Conservation (phyloP, 2,329 filamentous ascomycete species). For the Talaromyces funiculosus region DNA sequence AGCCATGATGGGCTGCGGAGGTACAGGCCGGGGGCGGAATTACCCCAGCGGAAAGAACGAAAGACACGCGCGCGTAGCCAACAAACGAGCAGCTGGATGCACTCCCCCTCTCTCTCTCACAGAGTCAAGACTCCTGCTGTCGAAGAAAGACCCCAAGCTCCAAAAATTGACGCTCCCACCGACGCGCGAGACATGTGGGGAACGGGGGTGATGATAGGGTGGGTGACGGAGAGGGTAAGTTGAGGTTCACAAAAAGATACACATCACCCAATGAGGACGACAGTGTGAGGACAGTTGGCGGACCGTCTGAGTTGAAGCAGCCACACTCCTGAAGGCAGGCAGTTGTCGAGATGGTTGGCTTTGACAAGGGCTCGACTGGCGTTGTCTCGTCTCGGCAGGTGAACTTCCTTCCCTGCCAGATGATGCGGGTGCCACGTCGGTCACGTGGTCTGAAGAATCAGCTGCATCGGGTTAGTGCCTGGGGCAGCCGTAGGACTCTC, state of each 20-base stretch:
- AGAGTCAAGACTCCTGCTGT: conserved; percentile 22
- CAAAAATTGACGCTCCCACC: conserved; percentile 35
- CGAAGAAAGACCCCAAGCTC: conserved; percentile 26
- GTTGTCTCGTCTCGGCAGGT: conserved; percentile 13
- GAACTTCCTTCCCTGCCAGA: conserved; percentile 13
- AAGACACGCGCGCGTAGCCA: conserved; percentile 12
- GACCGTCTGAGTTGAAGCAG: conserved; percentile 6
- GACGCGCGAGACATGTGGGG: conserved; percentile 43
- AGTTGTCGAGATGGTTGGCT: not conserved
- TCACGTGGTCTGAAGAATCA: conserved; percentile 12
- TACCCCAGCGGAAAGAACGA: not conserved
- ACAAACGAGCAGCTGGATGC: conserved; percentile 12
- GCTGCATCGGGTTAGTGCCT: conserved; percentile 7
- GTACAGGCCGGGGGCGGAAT: conserved; percentile 3
- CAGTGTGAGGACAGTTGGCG: conserved; percentile 1
- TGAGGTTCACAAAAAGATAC: not conserved
- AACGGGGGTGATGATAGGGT: conserved; percentile 24
- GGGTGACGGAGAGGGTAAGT: conserved; percentile 6
- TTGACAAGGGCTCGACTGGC: not conserved
- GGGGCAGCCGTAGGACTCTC: conserved; percentile 3
- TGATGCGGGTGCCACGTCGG: conserved; percentile 14
- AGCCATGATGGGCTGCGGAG: conserved; percentile 32
- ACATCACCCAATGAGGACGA: conserved; percentile 5
- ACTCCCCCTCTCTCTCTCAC: conserved; percentile 17
- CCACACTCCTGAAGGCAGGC: not conserved